Evolutionary conservation across 495 filamentous ascomycete species (phyloP).

Genomic region (Penicillium samsonianum): DNA sequence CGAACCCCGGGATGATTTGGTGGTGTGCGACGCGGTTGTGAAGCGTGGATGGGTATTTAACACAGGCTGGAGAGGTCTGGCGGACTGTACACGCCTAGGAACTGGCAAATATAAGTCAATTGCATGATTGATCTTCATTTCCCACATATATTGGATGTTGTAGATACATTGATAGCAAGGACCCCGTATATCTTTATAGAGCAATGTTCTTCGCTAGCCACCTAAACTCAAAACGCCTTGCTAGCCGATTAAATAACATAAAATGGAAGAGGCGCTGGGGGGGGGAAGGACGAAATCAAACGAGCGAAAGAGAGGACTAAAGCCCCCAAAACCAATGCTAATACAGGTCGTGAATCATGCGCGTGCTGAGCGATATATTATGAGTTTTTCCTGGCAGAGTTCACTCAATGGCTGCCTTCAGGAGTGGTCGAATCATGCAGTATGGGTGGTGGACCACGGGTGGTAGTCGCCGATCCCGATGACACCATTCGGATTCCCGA

Average conservation of each 20-base stretch:
- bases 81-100: not conserved
- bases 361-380: constrained; percentile 4
- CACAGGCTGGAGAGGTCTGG: no score
- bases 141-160: not conserved
- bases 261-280: not conserved
- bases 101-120: not conserved
- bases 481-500: constrained; percentile 1
- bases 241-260: constrained; percentile 1
- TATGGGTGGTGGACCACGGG: not conserved
- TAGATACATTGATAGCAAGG: not conserved
- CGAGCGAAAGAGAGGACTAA: not conserved
- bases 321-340: constrained; percentile 4
- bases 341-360: constrained; percentile 19
- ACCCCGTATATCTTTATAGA: not conserved
- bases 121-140: not conserved
- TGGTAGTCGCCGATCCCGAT: not conserved
- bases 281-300: not conserved
- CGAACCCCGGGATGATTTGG: no score
- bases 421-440: not conserved
- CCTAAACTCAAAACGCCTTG: constrained; percentile 11
- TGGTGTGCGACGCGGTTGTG: no score
- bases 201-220: not conserved
- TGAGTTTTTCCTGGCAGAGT: not conserved
- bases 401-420: not conserved
- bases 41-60: no score